Base-by-base conservation (phyloP, 106 monocot species). In the Alisma plantagoaquatica region DNA sequence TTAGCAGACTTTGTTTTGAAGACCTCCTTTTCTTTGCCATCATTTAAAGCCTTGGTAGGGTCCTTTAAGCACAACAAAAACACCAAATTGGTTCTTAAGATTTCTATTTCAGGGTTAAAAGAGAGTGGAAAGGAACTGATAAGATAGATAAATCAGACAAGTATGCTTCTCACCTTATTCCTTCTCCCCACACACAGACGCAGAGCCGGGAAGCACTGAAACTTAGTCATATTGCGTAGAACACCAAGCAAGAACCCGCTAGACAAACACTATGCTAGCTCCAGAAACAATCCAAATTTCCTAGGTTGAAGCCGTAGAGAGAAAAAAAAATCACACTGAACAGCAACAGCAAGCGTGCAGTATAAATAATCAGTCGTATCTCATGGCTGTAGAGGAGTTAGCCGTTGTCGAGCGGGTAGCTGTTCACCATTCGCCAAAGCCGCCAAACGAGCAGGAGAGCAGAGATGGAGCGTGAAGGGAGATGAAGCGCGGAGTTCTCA, bases 321-420 rank as follows among this genome's bases (percentile, higher is more conserved):
- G 15, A 46, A 12, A 46, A 4, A 8, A 8, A n/a, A 46, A 12
- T 12, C 20, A 46, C 17, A 46, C 10, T 46, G n/a, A 0, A 19
- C 21, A 1, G 7, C n/a, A n/a, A n/a, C n/a, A n/a, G n/a, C n/a
- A n/a, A n/a, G n/a, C n/a, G n/a, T n/a, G n/a, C n/a, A n/a, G n/a
- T 14, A 38, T 38, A 14, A 38, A 14, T 8, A 6, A 38, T 6
- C 6, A 8, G 35, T 8, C 14, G 35, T 6, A 38, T 38, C 35
- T 38, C 35, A 38, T 8, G 14, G 35, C 14, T 14, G 18, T 31
- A 31, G 12, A 25, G 16, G 17, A 48, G 41, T 79, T 80, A 85
- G 80, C 84, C 84, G 49, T 85, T 80, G 29, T 85, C 84, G 32
- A 80, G 50, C 4, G 84, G 84, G 59, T 65, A 84, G 52, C 79